These are phyloP conservation scores for Polyporus tsugae DNA, from an alignment of 1,284 basidiomycete species.

Conservation along the genomic window DNA sequence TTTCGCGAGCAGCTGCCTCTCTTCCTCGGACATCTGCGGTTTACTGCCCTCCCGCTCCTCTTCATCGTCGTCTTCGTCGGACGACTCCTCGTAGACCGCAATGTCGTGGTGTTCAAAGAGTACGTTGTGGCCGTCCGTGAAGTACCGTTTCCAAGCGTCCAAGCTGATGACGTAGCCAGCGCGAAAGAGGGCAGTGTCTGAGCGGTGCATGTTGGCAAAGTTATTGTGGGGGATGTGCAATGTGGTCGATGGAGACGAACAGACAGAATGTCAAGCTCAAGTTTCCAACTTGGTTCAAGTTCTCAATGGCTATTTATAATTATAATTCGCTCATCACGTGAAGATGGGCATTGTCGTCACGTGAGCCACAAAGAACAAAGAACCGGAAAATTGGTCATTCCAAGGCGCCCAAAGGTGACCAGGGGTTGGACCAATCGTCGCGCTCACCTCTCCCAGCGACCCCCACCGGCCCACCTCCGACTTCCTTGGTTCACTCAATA, in stretches of 20 bases:
- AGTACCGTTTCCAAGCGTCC: background rate
- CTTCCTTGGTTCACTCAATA: no score
- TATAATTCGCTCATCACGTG: no score
- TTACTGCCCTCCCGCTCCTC: background rate
- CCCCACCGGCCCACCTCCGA: no score
- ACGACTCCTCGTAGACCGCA: background rate
- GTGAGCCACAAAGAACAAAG: no score
- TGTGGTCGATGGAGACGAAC: background rate
- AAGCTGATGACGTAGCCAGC: background rate
- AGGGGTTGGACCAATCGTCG: no score
- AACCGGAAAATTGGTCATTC: no score
- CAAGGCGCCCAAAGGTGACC: no score
- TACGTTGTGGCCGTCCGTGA: background rate
- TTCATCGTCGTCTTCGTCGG: background rate
- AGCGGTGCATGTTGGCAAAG: background rate
- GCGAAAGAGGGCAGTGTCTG: background rate
- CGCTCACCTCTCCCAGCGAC: no score
- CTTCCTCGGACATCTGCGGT: background rate
- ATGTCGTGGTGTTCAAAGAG: background rate
- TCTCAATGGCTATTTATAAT: no score
- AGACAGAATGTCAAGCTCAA: no score
- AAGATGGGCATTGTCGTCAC: no score
- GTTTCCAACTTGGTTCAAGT: no score
- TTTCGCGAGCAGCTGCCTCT: background rate
- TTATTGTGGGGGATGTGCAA: background rate